Conservation (phyloP, 2,329 filamentous ascomycete genomes). For the Pestalotiopsis sp. region DNA sequence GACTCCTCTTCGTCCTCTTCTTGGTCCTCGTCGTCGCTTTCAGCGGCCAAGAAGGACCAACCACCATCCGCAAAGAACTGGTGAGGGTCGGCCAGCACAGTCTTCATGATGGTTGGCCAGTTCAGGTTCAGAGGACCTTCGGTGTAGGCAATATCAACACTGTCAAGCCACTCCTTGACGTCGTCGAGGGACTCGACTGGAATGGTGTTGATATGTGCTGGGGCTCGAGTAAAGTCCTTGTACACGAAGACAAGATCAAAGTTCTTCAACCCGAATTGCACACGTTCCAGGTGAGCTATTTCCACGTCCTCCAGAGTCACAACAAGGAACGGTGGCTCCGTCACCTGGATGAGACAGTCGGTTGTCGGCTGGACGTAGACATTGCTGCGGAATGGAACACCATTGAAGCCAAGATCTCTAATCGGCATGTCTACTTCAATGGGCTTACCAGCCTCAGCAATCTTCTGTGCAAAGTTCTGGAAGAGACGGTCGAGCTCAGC, state of each 20-base stretch:
- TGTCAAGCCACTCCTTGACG: constrained; percentile 97
- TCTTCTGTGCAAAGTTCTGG: constrained; percentile 95
- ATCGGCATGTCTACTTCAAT: constrained; percentile 96
- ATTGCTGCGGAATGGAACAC: constrained; percentile 93
- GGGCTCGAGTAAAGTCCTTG: constrained; percentile 92
- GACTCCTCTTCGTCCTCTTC: constrained; percentile 88
- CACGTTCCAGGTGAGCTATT: constrained; percentile 92
- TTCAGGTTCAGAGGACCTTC: constrained; percentile 97
- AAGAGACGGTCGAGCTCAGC: constrained; percentile 95
- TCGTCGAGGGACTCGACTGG: constrained; percentile 92
- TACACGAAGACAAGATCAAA: constrained; percentile 99
- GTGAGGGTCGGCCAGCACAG: constrained; percentile 90
- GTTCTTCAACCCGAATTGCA: constrained; percentile 96
- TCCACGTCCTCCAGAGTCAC: constrained; percentile 95
- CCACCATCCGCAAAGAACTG: constrained; percentile 94
- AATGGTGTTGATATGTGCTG: constrained; percentile 96
- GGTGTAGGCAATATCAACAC: constrained; percentile 89
- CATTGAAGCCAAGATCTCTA: constrained; percentile 93
- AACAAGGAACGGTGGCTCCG: constrained; percentile 95
- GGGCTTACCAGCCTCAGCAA: constrained; percentile 89
- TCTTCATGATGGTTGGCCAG: constrained; percentile 99
- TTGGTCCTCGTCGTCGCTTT: constrained; percentile 83
- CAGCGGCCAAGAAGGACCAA: constrained; percentile 88
- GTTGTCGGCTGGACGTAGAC: constrained; percentile 96
- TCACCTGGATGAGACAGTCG: constrained; percentile 94